Evolutionary conservation across 202 grass and related monocot genomes (phyloP), one percentile per base, ranked within the genome.

Genomic region (Carex arenaria): DNA sequence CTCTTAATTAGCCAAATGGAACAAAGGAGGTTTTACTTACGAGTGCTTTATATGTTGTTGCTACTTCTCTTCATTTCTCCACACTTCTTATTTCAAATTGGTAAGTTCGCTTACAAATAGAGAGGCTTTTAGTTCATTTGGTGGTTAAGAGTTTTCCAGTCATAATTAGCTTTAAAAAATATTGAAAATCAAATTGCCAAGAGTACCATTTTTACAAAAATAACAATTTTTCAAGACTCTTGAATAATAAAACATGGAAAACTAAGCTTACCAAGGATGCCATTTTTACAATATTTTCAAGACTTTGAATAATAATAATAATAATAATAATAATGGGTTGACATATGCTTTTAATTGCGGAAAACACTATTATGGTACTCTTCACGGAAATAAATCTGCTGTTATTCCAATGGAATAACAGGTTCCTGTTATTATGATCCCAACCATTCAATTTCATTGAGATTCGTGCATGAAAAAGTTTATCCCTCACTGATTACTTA

Each of bases 31-130:
- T 72, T 72, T 61, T 82, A 67, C 40, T 56, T 82, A 14, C 22
- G 68, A 10, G 49, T 64, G 10, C 11, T 52, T 4, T 42, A 60
- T 69, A 0, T 55, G 84, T 4, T 54, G n/a, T 47, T 82, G 43
- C 40, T 75, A 65, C 1, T 91, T 26, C 14, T 78, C 59, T 72
- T 84, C 18, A 36, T 86, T 14, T 13, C 90, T 61, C 22, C 82
- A 26, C 7, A 72, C 28, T 72, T 34, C 49, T 14, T 60, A 64
- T 64, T 47, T 60, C 87, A 4, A 10, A 89, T 79, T 31, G 92
- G 92, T 94, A 90, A 83, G 89, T 79, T 73, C 13, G 54, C 10
- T 47, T 23, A n/a, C 61, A 36, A 56, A 66, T 75, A 65, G 18
- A 40, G 70, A 73, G 23, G 15, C 7, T 8, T 55, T 76, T 57